Evolutionary conservation across 306 rosid genomes (phyloP), one percentile per base, ranked within the genome.

Genomic region (Trifolium dubium): DNA sequence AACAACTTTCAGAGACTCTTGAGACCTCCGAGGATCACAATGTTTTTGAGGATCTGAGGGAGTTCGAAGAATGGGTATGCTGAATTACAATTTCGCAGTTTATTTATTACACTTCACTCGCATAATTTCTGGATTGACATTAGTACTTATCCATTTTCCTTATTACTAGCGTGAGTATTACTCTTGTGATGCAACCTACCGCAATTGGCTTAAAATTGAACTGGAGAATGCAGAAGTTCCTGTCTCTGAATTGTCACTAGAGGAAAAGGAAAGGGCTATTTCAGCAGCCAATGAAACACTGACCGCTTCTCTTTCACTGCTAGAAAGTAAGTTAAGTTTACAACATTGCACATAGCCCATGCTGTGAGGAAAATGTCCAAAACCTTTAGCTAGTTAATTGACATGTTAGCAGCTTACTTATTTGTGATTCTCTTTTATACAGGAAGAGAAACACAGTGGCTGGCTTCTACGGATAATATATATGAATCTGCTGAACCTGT

Each of bases 181-280:
- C 84, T 92, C 97, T 71, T 88, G 97, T 83, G 99, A 94, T 69
- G 96, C 97, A 81, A 94, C 90, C 83, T 94, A 94, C 80, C 99
- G 96, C 84, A 91, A 86, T 76, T 94, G 99, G 99, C 96, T 94
- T 76, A 87, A 92, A 89, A 75, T 87, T 83, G 96, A 92, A 81
- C 56, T 88, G 60, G 96, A 92, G 86, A 92, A 85, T 80, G 83
- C 88, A 19, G 97, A 89, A 77, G 88, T 84, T 77, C 74, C 90
- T 64, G 78, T 73, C 32, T 55, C 83, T 51, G 88, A 89, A 30
- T 90, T 92, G 65, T 92, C 99, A 75, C 51, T 31, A 49, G 99
- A 92, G 77, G 99, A 94, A 87, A 94, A 79, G 76, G 83, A 92
- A 71, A 82, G 92, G 80, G 79, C 92, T 37, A 70, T 89, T 73